These are phyloP conservation scores for Chaetoceros tenuissimus DNA, from an alignment of 108 stramenopile species.

Conservation along the genomic window DNA sequence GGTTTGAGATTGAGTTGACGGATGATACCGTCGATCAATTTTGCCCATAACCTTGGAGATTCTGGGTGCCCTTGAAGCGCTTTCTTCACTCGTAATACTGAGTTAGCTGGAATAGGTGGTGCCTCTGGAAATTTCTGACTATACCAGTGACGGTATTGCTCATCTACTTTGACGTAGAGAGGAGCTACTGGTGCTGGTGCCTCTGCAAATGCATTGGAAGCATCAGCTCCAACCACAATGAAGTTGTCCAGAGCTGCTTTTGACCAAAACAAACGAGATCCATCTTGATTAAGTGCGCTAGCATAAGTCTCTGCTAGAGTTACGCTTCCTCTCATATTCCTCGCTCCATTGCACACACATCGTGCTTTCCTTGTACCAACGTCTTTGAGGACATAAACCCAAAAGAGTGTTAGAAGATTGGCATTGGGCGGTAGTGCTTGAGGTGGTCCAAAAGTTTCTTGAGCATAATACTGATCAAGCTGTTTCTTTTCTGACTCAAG, in stretches of 20 bases:
- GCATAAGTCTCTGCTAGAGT: no score
- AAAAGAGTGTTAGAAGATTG: neutral
- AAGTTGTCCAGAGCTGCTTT: conserved; percentile 11
- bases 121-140: neutral
- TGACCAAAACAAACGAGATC: conserved; percentile 18
- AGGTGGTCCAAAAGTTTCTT: conserved; percentile 11
- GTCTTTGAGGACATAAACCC: no score
- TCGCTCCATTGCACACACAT: no score
- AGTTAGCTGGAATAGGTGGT: conserved; percentile 9
- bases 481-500: conserved; percentile 8
- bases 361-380: no score
- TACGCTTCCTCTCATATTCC: no score
- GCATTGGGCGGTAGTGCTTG: neutral
- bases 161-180: conserved; percentile 19
- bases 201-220: conserved; percentile 27
- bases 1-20: conserved; percentile 8
- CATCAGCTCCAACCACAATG: conserved; percentile 19
- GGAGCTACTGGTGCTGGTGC: conserved; percentile 16
- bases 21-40: conserved; percentile 18
- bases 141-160: conserved; percentile 25
- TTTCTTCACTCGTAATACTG: conserved; percentile 14
- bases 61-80: conserved; percentile 24
- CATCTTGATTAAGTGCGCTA: conserved; percentile 22
- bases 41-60: conserved; percentile 18
- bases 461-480: conserved; percentile 3